Percentiles rank a stretch among this genome's conserved stretches.
These are phyloP conservation scores for Colletotrichum sp. DNA, from an alignment of 2,329 filamentous ascomycete species.

Conservation along the genomic window DNA sequence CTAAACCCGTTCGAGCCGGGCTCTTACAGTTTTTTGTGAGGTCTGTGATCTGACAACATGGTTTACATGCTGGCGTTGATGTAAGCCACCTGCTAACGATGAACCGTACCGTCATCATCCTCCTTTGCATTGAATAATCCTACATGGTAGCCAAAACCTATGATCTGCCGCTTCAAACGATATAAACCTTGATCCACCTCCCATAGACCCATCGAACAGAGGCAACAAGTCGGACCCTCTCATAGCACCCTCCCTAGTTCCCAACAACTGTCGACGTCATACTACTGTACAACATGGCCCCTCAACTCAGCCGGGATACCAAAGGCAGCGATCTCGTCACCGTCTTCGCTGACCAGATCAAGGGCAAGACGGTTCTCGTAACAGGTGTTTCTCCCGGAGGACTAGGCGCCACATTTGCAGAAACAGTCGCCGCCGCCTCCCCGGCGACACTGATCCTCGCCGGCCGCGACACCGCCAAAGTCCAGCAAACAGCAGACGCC, in stretches of 20 bases:
- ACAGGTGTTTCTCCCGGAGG: constrained; percentile 45
- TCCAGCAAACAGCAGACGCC: constrained; percentile 38
- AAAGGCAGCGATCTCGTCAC: constrained; percentile 29
- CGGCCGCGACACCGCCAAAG: constrained; percentile 45
- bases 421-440: constrained; percentile 40
- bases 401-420: constrained; percentile 41
- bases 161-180: not conserved
- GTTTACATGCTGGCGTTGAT: not conserved
- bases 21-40: not conserved
- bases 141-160: not conserved
- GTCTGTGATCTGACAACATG: not conserved
- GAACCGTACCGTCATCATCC: not conserved
- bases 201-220: not conserved
- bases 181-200: not conserved
- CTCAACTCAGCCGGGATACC: constrained; percentile 6
- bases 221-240: not conserved
- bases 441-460: constrained; percentile 49
- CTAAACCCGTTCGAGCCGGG: not conserved
- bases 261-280: not conserved
- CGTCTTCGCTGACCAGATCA: constrained; percentile 34
- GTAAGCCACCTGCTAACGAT: not conserved
- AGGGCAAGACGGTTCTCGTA: constrained; percentile 41
- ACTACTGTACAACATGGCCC: not conserved
- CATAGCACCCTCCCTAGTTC: not conserved
- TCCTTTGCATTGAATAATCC: not conserved